Evolutionary conservation across 176 grass and related monocot genomes (phyloP).

Genomic region (Tillandsia fasciculata): DNA sequence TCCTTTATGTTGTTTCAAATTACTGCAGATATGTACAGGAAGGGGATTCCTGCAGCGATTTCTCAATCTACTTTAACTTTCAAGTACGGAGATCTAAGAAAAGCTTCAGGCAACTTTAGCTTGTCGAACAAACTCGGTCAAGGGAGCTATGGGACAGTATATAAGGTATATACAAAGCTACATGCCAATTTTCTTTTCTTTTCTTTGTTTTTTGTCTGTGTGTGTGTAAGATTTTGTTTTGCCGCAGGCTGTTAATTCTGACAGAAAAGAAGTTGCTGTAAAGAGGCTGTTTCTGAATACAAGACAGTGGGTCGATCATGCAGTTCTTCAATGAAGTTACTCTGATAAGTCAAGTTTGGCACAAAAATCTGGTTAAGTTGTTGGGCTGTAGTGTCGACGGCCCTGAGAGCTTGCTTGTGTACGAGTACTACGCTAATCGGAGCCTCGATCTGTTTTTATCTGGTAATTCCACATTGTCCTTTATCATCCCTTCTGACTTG

Average conservation of each 20-base stretch:
- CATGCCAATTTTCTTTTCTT: not conserved
- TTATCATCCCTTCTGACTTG: no score
- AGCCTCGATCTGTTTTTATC: constrained; percentile 82
- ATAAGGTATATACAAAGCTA: constrained; percentile 38
- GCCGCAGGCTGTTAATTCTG: constrained; percentile 49
- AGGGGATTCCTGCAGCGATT: constrained; percentile 38
- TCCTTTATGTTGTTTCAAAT: not conserved
- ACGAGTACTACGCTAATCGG: constrained; percentile 77
- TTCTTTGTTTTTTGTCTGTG: no score
- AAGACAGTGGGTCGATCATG: constrained; percentile 66
- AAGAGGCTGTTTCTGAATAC: constrained; percentile 76
- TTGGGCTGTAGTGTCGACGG: constrained; percentile 75
- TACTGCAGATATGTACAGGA: constrained; percentile 42
- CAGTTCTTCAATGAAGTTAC: constrained; percentile 73
- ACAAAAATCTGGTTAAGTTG: constrained; percentile 73
- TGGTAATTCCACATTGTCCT: constrained; percentile 37
- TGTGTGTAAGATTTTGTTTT: not conserved
- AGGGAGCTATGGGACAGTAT: constrained; percentile 76
- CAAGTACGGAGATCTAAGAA: constrained; percentile 61
- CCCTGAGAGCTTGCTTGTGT: constrained; percentile 77
- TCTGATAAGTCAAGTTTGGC: constrained; percentile 79
- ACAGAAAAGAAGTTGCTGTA: constrained; percentile 79
- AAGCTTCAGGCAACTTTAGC: constrained; percentile 61
- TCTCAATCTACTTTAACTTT: constrained; percentile 65
- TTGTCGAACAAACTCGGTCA: constrained; percentile 75